Percentiles rank a stretch among this genome's conserved stretches.
phyloP scores from a whole-genome alignment of 192 early-diverging fungal species.

The Podila epicladia region DNA sequence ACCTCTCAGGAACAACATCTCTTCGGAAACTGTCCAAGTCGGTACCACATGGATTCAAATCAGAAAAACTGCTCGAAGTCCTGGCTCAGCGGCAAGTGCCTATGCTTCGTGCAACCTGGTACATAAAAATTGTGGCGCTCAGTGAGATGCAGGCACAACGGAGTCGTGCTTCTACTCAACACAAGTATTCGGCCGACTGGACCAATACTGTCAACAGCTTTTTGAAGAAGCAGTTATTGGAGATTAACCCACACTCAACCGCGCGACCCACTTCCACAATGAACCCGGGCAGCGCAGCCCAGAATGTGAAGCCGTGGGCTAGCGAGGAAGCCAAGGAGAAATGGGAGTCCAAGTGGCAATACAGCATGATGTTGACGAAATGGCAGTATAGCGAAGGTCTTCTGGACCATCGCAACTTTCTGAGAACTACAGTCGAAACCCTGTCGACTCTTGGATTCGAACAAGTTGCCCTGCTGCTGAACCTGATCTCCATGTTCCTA shows the following conservation, averaged over 20 bases:
- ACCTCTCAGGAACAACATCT: slow-evolving; percentile 53
- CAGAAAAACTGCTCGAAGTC: slow-evolving; percentile 67
- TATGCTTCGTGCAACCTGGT: slow-evolving; percentile 73
- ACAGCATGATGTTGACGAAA: slow-evolving; percentile 60
- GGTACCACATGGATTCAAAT: slow-evolving; percentile 69
- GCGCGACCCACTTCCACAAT: slow-evolving; percentile 17
- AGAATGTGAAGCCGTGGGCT: slow-evolving; percentile 54
- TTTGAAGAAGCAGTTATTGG: slow-evolving; percentile 56
- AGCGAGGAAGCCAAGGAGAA: slow-evolving; percentile 53
- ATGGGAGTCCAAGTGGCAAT: slow-evolving; percentile 57
- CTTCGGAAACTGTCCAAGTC: slow-evolving; percentile 58
- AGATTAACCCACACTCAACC: slow-evolving; percentile 47
- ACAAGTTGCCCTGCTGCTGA: slow-evolving; percentile 54
- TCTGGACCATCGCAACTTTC: slow-evolving; percentile 60
- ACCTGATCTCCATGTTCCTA: slow-evolving; percentile 61
- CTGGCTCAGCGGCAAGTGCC: slow-evolving; percentile 66
- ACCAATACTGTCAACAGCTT: slow-evolving; percentile 54
- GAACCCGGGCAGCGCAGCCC: slow-evolving; percentile 35
- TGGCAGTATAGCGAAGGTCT: slow-evolving; percentile 68
- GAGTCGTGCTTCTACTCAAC: slow-evolving; percentile 18
- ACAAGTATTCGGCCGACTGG: slow-evolving; percentile 54
- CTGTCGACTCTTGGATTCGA: slow-evolving; percentile 50
- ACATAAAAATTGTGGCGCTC: slow-evolving; percentile 72
- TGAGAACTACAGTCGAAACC: slow-evolving; percentile 57
- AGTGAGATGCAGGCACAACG: slow-evolving; percentile 63